Evolutionary conservation across 768 basidiomycete genomes (phyloP), one percentile per base, ranked within the genome.

Genomic region (Clavaria fumosa): DNA sequence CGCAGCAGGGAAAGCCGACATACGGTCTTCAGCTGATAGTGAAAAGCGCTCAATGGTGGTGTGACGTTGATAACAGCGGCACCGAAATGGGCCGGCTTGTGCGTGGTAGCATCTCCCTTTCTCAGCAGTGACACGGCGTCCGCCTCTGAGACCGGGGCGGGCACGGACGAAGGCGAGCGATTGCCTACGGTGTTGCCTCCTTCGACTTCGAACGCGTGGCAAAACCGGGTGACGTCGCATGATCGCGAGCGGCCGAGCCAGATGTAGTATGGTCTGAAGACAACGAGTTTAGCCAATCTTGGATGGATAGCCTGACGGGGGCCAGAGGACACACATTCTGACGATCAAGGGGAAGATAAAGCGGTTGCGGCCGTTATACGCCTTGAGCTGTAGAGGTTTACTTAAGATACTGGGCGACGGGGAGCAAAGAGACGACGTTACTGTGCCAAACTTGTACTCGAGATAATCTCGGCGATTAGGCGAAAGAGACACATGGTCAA

Each of bases 371-470:
- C 69, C 80, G 46, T 83, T 84, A 58, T 72, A 78, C 23, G 62
- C 67, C 51, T 78, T 81, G 47, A 72, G 57, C 66, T 69, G 37
- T 4, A 28, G 10, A 43, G n/a, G 23, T 40, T 17, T 30, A 26
- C 15, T 3, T 4, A 10, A 23, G 17, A 36, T 21, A 11, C 38
- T 37, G 46, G 9, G 17, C 7, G 10, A 35, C n/a, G 7, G 21
- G n/a, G 7, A 34, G 20, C 10, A 26, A 5, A 28, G 20, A 23
- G 37, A 4, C 31, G n/a, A 57, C 62, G 36, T n/a, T 31, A 77
- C 70, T 19, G 80, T 82, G 27, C 78, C 78, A 55, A 82, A 82
- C 40, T 70, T 71, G 54, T 82, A 79, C 53, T 85, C 81, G 23
- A 84, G 64, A 52, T 83, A 84, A 37, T 76, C 71, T 14, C 78